Evolutionary conservation across 2,329 filamentous ascomycete species (phyloP).

Genomic region (Westerdykella ornata): DNA sequence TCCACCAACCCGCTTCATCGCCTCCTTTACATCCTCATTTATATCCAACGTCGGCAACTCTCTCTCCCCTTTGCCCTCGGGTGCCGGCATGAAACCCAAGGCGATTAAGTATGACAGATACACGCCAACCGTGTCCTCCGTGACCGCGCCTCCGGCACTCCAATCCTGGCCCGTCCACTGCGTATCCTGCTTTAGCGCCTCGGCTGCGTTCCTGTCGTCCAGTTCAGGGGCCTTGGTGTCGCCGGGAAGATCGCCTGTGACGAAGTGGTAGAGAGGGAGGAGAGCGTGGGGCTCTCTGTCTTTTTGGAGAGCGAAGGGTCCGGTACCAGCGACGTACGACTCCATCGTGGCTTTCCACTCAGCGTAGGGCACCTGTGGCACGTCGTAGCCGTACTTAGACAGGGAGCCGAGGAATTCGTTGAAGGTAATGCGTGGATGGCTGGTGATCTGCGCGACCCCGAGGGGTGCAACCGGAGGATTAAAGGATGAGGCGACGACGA

Average conservation of each 20-base stretch:
- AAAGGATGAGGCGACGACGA: slow-evolving; percentile 68
- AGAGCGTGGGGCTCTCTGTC: slow-evolving; percentile 65
- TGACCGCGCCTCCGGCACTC: slow-evolving; percentile 52
- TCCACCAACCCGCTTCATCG: slow-evolving; percentile 49
- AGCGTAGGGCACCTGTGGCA: slow-evolving; percentile 60
- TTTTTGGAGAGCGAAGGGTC: slow-evolving; percentile 34
- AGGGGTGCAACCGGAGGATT: slow-evolving; percentile 52
- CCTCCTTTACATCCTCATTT: slow-evolving; percentile 43
- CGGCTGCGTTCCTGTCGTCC: slow-evolving; percentile 62
- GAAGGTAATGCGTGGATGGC: slow-evolving; percentile 69
- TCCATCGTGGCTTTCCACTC: slow-evolving; percentile 64
- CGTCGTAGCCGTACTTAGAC: slow-evolving; percentile 64
- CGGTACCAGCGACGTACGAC: slow-evolving; percentile 56
- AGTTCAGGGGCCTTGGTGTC: slow-evolving; percentile 67
- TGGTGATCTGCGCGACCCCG: slow-evolving; percentile 69
- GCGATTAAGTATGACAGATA: slow-evolving; percentile 59
- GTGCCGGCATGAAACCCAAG: slow-evolving; percentile 55
- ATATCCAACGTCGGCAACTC: slow-evolving; percentile 43
- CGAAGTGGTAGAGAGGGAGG: slow-evolving; percentile 65
- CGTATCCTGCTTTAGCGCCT: slow-evolving; percentile 57
- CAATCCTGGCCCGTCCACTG: slow-evolving; percentile 54
- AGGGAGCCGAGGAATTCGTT: slow-evolving; percentile 69
- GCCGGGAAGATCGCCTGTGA: slow-evolving; percentile 61
- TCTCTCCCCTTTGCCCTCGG: slow-evolving; percentile 31
- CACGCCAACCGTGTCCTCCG: slow-evolving; percentile 53